Base-by-base conservation (phyloP, 2,329 filamentous ascomycete species). In the Chaetomium sp. region DNA sequence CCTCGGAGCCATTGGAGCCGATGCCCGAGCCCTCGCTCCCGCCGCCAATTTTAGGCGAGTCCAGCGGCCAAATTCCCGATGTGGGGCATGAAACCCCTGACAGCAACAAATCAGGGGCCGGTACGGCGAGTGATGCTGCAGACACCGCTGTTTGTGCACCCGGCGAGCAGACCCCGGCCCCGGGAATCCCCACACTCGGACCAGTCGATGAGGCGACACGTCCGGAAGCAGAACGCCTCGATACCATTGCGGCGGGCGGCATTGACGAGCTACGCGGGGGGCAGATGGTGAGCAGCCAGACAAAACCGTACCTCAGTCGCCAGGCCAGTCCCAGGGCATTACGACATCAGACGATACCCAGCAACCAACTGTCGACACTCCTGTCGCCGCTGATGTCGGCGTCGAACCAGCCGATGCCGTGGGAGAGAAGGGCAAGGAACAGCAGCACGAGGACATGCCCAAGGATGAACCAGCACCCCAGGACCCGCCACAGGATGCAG, bases 381-480 rank as follows among this genome's bases (percentile, higher is more conserved):
- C 75, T 62, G 64, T 69, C 51, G 68, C 70, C 35, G 45, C 60
- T 31, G 72, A 74, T 57, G 70, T 67, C 70, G 68, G 67, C 56
- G 70, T 66, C 42, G 65, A 65, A 57, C 57, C 69, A 55, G 67
- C 68, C 64, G 72, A 74, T 64, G 75, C 65, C 38, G 70, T 68
- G 63, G 72, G 72, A 65, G 76, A 77, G 70, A 74, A 76, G 70
- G 69, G 64, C 38, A 74, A 77, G 68, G 75, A 75, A 68, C 72
- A 74, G 66, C 70, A 73, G 62, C 71, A 73, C 23, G 38, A 57
- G 50, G 64, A 63, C 61, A 65, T 63, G 19, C 21, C 57, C 16
- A 60, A 45, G 47, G 61, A 58, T 60, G 69, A 67, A 21, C 56
- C 69, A 16, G 21, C 62, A 38, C 47, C 54, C 49, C 54, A 62